A percentile compares a stretch with the other conserved stretches of the same genome.
These are phyloP conservation scores for Candida chauliodis DNA, from an alignment of 805 yeast species.

Conservation along the genomic window DNA sequence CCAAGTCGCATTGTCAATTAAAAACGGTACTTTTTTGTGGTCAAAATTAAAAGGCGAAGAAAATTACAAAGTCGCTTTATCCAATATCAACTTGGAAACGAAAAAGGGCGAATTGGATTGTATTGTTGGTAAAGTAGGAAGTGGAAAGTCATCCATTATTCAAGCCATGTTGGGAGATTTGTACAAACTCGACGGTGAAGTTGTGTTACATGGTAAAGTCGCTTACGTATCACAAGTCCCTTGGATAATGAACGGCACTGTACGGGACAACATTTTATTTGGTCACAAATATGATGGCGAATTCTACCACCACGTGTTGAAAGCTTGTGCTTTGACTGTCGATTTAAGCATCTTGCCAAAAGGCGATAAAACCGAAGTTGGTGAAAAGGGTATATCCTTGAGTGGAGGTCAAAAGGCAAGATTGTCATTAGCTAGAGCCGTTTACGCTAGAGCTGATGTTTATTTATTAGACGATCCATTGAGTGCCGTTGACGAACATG, in stretches of 20 bases:
- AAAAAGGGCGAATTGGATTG: slow-evolving; percentile 78
- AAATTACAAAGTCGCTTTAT: slow-evolving; percentile 60
- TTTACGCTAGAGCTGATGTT: slow-evolving; percentile 89
- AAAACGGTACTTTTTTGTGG: slow-evolving; percentile 75
- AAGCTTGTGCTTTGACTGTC: slow-evolving; percentile 81
- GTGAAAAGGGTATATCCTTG: slow-evolving; percentile 94
- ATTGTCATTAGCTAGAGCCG: slow-evolving; percentile 90
- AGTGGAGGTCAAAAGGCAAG: slow-evolving; percentile 99
- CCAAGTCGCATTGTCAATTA: slow-evolving; percentile 61
- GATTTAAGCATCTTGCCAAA: slow-evolving; percentile 80
- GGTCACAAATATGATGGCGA: slow-evolving; percentile 81
- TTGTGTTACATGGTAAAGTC: slow-evolving; percentile 66
- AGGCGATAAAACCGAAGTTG: slow-evolving; percentile 90
- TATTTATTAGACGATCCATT: slow-evolving; percentile 88
- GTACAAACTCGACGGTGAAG: slow-evolving; percentile 70
- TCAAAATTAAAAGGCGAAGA: slow-evolving; percentile 58
- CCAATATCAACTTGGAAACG: slow-evolving; percentile 58
- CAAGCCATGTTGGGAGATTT: slow-evolving; percentile 82
- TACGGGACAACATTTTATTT: slow-evolving; percentile 85
- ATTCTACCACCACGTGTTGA: slow-evolving; percentile 75
- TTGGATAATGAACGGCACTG: slow-evolving; percentile 96
- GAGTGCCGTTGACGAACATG: slow-evolving; percentile 97
- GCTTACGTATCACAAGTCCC: slow-evolving; percentile 94
- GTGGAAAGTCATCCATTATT: slow-evolving; percentile 82
- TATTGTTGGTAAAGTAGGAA: slow-evolving; percentile 85